These are phyloP conservation scores for Penicillium frequentans DNA, from an alignment of 2,329 filamentous ascomycete species.

Conservation along the genomic window DNA sequence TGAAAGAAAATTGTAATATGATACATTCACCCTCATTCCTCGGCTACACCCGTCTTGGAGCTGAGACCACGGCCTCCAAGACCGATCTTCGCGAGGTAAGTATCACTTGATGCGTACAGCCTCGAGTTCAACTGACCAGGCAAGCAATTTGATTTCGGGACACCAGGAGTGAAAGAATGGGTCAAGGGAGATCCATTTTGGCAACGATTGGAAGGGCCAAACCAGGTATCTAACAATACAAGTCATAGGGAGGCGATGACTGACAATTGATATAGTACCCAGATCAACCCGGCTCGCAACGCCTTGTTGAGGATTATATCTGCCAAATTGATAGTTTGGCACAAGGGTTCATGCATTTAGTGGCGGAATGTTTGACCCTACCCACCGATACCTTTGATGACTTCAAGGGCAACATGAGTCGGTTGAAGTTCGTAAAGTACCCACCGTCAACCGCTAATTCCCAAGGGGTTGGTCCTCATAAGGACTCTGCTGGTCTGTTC, in stretches of 20 bases:
- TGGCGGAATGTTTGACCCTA: slow-evolving; percentile 57
- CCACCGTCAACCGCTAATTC: slow-evolving; percentile 41
- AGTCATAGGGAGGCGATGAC: neutral
- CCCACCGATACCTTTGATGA: slow-evolving; percentile 49
- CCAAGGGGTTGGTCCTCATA: slow-evolving; percentile 60
- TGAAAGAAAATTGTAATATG: slow-evolving; percentile 32
- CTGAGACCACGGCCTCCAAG: slow-evolving; percentile 33
- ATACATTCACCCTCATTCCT: slow-evolving; percentile 35
- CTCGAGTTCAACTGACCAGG: slow-evolving; percentile 5
- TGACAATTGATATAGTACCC: slow-evolving; percentile 26
- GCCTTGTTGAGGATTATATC: slow-evolving; percentile 52
- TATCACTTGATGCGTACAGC: no score
- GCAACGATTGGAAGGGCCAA: slow-evolving; percentile 38
- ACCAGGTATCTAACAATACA: slow-evolving; percentile 20
- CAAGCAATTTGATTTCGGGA: slow-evolving; percentile 48
- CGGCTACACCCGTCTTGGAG: slow-evolving; percentile 35
- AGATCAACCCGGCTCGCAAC: slow-evolving; percentile 20
- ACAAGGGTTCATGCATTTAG: slow-evolving; percentile 54
- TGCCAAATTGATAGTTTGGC: slow-evolving; percentile 48
- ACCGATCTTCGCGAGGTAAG: slow-evolving; percentile 35
- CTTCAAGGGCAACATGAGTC: slow-evolving; percentile 52
- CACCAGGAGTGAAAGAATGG: slow-evolving; percentile 30
- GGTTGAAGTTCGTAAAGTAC: slow-evolving; percentile 59
- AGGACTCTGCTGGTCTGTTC: slow-evolving; percentile 53
- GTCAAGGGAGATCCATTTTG: slow-evolving; percentile 45